Conservation (phyloP, 805 yeast genomes). For the Saccharomycopsis sp. region DNA sequence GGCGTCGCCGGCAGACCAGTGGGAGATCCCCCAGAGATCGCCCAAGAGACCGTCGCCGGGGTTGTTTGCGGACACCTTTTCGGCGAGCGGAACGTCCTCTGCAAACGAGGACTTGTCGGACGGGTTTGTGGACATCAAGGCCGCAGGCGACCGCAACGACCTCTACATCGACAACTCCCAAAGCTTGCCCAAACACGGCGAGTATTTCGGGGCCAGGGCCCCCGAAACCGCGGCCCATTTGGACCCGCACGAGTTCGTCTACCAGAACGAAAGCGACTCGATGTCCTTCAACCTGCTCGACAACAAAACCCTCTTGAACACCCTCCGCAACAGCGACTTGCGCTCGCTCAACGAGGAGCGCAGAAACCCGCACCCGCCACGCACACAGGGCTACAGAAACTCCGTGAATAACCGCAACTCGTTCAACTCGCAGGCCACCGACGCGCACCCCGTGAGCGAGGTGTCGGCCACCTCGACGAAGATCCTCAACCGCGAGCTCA, state of each 20-base stretch:
- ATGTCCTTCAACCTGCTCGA: constrained; percentile 16
- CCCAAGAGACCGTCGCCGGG: constrained; percentile 13
- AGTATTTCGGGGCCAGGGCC: neutral
- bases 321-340: constrained; percentile 17
- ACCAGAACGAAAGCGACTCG: constrained; percentile 1
- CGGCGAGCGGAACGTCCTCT: neutral
- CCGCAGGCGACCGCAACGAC: neutral
- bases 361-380: too few relatives aligned
- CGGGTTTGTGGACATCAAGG: neutral
- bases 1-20: neutral
- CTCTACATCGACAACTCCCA: neutral
- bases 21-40: constrained; percentile 15
- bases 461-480: constrained; percentile 3
- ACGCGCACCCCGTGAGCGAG: neutral
- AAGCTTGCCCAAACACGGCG: neutral
- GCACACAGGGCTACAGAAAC: neutral
- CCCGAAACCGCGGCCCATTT: neutral
- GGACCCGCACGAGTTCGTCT: neutral
- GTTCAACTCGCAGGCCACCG: neutral
- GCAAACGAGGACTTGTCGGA: neutral
- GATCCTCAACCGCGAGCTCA: constrained; percentile 10
- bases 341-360: constrained; percentile 5
- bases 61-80: neutral
- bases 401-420: neutral
- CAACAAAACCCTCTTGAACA: constrained; percentile 15